These are phyloP conservation scores for Xylaria sp. DNA, from an alignment of 2,329 filamentous ascomycete species.

Conservation along the genomic window DNA sequence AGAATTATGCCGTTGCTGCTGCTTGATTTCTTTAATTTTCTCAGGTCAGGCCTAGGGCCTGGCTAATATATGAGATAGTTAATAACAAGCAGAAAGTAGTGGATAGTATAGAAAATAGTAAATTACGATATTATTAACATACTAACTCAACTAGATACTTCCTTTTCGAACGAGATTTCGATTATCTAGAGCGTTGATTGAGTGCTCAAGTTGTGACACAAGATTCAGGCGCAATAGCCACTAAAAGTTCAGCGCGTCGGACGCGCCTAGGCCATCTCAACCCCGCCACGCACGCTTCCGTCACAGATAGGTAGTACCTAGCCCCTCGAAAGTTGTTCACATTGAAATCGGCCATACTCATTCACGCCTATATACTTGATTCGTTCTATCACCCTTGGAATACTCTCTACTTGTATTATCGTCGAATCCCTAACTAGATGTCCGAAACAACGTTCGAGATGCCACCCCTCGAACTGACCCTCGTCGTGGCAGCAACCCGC, in stretches of 20 bases:
- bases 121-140: too few relatives aligned
- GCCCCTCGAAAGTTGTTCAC: not conserved
- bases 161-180: not conserved
- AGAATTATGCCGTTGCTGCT: slow-evolving; percentile 34
- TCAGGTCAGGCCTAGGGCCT: not conserved
- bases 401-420: not conserved
- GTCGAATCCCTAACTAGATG: slow-evolving; percentile 20
- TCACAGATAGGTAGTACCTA: not conserved
- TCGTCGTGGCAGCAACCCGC: slow-evolving; percentile 93
- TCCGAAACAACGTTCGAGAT: slow-evolving; percentile 24
- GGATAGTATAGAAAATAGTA: too few relatives aligned
- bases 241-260: slow-evolving; percentile 29
- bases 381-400: not conserved
- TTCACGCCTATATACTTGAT: not conserved
- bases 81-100: not conserved
- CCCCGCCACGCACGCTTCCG: slow-evolving; percentile 14
- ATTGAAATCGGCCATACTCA: not conserved
- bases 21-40: slow-evolving; percentile 36
- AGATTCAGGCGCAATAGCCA: not conserved
- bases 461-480: slow-evolving; percentile 71
- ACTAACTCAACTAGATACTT: not conserved
- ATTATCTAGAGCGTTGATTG: not conserved
- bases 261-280: slow-evolving; percentile 21
- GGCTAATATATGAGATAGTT: not conserved
- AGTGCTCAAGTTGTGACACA: not conserved